Percentiles rank a stretch among this genome's conserved stretches.
phyloP scores from a whole-genome alignment of 331 rosid genomes.

The Erythrophleum ivorense region DNA sequence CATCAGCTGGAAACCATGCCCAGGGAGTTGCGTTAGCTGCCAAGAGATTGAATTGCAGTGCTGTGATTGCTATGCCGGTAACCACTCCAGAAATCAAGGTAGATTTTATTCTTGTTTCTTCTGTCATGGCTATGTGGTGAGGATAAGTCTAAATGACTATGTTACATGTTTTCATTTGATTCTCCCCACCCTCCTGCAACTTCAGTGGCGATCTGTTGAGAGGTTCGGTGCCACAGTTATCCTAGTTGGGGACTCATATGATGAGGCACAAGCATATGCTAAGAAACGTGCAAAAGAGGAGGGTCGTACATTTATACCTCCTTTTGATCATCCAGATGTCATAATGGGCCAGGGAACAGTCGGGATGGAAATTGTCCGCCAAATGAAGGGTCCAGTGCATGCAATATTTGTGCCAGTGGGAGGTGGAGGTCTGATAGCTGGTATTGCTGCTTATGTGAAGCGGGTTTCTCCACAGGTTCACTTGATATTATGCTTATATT shows the following conservation, averaged over 20 bases:
- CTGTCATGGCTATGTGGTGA: not conserved
- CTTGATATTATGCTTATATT: slow-evolving; percentile 23
- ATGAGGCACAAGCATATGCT: slow-evolving; percentile 93
- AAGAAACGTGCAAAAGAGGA: slow-evolving; percentile 74
- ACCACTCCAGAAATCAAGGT: slow-evolving; percentile 97
- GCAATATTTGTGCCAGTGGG: slow-evolving; percentile 98
- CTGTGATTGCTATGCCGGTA: slow-evolving; percentile 89
- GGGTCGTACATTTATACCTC: slow-evolving; percentile 77
- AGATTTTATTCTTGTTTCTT: slow-evolving; percentile 8
- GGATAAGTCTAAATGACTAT: slow-evolving; percentile 5
- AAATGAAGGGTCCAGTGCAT: slow-evolving; percentile 64
- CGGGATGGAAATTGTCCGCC: slow-evolving; percentile 94
- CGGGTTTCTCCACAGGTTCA: slow-evolving; percentile 88
- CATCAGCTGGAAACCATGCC: slow-evolving; percentile 99
- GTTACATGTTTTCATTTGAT: slow-evolving; percentile 18
- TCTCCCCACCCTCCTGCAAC: not conserved
- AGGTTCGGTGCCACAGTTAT: slow-evolving; percentile 85
- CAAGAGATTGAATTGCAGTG: slow-evolving; percentile 75
- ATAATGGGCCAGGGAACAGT: slow-evolving; percentile 94
- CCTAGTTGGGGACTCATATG: slow-evolving; percentile 88
- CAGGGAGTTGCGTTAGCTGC: slow-evolving; percentile 97
- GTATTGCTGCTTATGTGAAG: slow-evolving; percentile 96
- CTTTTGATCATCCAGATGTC: slow-evolving; percentile 97
- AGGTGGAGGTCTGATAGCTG: slow-evolving; percentile 98
- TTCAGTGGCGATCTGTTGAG: slow-evolving; percentile 89